These are phyloP conservation scores for Terfezia boudieri DNA, from an alignment of 495 filamentous ascomycete species.

Conservation along the genomic window DNA sequence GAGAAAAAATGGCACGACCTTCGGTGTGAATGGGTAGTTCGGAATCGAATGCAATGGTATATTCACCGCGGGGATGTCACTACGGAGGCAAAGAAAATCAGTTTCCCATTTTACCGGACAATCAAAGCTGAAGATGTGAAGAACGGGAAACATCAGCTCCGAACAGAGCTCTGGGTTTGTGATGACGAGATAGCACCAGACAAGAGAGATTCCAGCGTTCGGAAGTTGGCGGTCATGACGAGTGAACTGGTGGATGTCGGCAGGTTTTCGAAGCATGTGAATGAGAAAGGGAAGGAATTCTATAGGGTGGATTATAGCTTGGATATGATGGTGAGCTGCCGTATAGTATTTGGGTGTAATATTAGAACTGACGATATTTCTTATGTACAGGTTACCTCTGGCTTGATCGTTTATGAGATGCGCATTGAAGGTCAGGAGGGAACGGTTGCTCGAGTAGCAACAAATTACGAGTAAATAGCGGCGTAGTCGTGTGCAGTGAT, in stretches of 20 bases:
- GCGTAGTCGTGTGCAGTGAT: too few species aligned
- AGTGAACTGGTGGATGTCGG: slow-evolving; percentile 15
- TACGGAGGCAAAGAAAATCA: slow-evolving; percentile 19
- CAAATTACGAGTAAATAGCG: slow-evolving; percentile 12
- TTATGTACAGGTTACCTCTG: not conserved
- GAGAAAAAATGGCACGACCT: slow-evolving; percentile 16
- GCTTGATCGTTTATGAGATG: not conserved
- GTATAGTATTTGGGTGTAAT: slow-evolving; percentile 16
- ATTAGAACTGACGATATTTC: not conserved
- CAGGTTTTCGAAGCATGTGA: slow-evolving; percentile 14
- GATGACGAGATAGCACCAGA: slow-evolving; percentile 15
- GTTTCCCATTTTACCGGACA: slow-evolving; percentile 22
- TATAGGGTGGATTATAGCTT: slow-evolving; percentile 17
- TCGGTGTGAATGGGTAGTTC: slow-evolving; percentile 16
- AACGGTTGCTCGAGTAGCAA: slow-evolving; percentile 16
- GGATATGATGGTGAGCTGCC: slow-evolving; percentile 17
- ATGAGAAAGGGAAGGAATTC: slow-evolving; percentile 15
- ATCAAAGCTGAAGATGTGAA: slow-evolving; percentile 10
- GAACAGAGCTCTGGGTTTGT: slow-evolving; percentile 19
- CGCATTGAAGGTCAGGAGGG: slow-evolving; percentile 8
- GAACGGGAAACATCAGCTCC: slow-evolving; percentile 12
- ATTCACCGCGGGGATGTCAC: slow-evolving; percentile 24
- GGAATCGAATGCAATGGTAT: slow-evolving; percentile 23
- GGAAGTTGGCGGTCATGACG: slow-evolving; percentile 17
- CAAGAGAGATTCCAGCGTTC: slow-evolving; percentile 9